Percentiles rank a stretch among this genome's conserved stretches.
phyloP scores from a whole-genome alignment of 345 rosid genomes.

The Eucalyptus cladocalyx region DNA sequence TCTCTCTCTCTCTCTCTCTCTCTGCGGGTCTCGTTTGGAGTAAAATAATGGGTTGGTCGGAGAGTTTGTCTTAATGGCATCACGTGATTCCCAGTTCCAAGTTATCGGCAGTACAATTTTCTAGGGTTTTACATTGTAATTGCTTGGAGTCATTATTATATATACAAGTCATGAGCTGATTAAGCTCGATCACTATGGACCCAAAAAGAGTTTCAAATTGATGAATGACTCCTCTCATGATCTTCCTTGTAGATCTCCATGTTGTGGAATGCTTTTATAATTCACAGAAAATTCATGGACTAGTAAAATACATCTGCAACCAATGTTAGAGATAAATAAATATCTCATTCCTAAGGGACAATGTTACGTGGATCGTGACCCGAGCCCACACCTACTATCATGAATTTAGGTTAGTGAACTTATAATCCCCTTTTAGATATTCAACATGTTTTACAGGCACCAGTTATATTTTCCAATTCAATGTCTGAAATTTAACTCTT shows the following conservation, averaged over 20 bases:
- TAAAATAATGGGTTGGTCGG: conserved; percentile 53
- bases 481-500: not conserved
- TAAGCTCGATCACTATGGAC: not conserved
- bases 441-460: not conserved
- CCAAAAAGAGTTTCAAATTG: not conserved
- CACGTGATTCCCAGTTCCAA: conserved; percentile 77
- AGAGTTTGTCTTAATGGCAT: conserved; percentile 64
- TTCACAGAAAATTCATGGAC: not conserved
- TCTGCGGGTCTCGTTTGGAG: not conserved
- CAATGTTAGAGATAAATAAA: not conserved
- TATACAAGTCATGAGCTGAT: not conserved
- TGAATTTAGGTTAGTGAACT: not conserved
- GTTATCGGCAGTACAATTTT: conserved; percentile 16
- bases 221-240: not conserved
- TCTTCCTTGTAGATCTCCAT: not conserved
- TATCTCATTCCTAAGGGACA: not conserved
- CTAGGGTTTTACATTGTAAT: not conserved
- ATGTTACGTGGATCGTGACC: not conserved
- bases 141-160: not conserved
- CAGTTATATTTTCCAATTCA: not conserved
- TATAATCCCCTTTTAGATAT: not conserved
- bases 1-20: not conserved
- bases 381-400: not conserved
- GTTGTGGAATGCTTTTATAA: not conserved
- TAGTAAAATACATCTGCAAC: not conserved